Base-by-base conservation (phyloP, 495 filamentous ascomycete species). In the Neurospora tetraspora region DNA sequence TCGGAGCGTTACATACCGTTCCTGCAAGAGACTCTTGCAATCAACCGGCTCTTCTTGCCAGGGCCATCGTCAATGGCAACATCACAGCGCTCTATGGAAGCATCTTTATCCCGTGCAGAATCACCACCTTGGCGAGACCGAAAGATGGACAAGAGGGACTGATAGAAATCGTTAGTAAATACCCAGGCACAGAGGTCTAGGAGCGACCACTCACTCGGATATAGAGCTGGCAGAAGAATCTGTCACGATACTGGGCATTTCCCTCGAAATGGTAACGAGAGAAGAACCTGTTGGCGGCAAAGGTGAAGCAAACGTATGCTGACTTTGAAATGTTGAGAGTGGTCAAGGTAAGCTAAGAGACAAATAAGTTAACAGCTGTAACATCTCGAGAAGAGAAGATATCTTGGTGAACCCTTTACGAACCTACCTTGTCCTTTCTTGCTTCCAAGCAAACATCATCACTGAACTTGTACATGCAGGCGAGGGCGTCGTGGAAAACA, bases 281-380 rank as follows among this genome's bases (percentile, higher is more conserved):
- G 78, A 98, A 99, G 82, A 98, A 99, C n/a, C 83, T 82, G 71
- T 84, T 85, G 36, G 86, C 86, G 69, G 91, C 88, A 43, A 97
- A 89, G 14, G 87, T 87, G 76, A 97, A 92, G 18, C 92, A 93
- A 0, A 91, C 89, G 82, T 97, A 97, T 47, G 94, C 94, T 27
- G 96, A 96, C 78, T 96, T 97, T 18, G 94, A 93, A n/a, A 90
- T 87, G 81, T 98, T 99, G 45, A 99, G 84, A 3, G 93, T 90
- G 40, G 92, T 94, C 69, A 99, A 79, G 23, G 90, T 87, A 65
- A 98, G 89, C 92, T 97, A 73, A 42, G 47, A 42, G 23, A 40
- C 7, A 23, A 38, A 10, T 4, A 20, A 20, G 34, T 45, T 9
- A 36, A 37, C 39, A 7, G 12, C n/a, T 27, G 23, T 70, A 31